Base-by-base conservation (phyloP, 2,329 filamentous ascomycete species). In the Diaporthe eres region DNA sequence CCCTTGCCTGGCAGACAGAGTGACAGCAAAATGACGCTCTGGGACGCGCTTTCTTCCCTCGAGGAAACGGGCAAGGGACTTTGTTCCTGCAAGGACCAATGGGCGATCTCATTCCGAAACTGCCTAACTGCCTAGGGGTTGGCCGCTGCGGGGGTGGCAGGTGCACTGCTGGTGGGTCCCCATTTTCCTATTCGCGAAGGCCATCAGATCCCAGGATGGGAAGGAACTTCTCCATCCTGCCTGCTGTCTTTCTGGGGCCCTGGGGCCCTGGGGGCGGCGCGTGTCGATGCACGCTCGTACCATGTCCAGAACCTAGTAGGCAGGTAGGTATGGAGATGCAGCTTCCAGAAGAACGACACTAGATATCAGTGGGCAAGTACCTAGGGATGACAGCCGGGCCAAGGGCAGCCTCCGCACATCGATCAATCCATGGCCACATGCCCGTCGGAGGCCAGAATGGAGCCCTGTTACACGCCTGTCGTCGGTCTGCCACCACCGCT, bases 61-160 rank as follows among this genome's bases (percentile, higher is more conserved):
- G 12, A 68, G 47, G 63, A 68, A 68, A 51, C 63, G 34, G 47
- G 39, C 65, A 68, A 34, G 65, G 65, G 65, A 53, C 65, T 53
- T 68, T 68, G 65, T 68, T 39, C 65, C 31, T 53, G 1, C n/a
- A 39, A 53, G 65, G 65, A n/a, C 47, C 47, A 68, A 68, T 68
- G 47, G 65, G 63, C 63, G 31, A 68, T 68, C 63, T 39, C 28
- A 49, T 25, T 51, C 63, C 63, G 63, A 68, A 68, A 68, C 63
- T 53, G 65, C 65, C 65, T 68, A 53, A 68, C 65, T 53, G 65
- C n/a, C 65, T 68, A 68, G 47, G 65, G 65, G 65, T 34, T 68
- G 47, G 65, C 47, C n/a, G 49, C 65, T 68, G 65, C 65, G 47
- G 65, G 63, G 65, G 65, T 70, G 72, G 72, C 72, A 74, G 39